phyloP scores from a whole-genome alignment of 257 asterid genomes.

The Mitragyna speciosa region DNA sequence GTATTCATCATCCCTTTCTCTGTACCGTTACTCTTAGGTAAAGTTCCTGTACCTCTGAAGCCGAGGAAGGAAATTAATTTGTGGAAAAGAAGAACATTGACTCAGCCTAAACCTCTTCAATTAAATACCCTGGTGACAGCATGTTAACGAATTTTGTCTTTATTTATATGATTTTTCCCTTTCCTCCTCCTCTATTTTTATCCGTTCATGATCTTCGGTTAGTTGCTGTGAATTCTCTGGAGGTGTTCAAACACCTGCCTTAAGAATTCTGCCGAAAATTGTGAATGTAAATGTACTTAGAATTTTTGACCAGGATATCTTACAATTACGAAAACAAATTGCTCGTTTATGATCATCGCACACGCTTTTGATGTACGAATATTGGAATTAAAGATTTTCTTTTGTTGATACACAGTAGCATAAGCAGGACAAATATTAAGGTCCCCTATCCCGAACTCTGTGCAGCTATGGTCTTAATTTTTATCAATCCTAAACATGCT shows the following conservation, averaged over 20 bases:
- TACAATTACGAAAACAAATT: not conserved
- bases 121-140: slow-evolving; percentile 1
- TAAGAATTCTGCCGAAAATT: not conserved
- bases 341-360: not conserved
- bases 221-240: not conserved
- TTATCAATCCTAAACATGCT: too few relatives aligned
- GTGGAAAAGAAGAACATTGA: slow-evolving; percentile 86
- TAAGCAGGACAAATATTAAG: too few relatives aligned
- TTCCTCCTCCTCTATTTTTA: not conserved
- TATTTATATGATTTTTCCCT: not conserved
- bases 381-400: not conserved
- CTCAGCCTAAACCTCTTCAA: slow-evolving; percentile 67
- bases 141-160: not conserved
- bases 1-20: slow-evolving; percentile 49
- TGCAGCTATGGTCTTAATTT: too few relatives aligned
- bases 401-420: not conserved
- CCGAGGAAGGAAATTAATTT: slow-evolving; percentile 82
- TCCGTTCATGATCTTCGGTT: not conserved
- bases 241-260: not conserved
- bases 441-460: too few relatives aligned
- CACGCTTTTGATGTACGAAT: not conserved
- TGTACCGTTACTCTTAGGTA: slow-evolving; percentile 42
- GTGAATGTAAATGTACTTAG: not conserved
- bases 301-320: not conserved
- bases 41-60: slow-evolving; percentile 39